phyloP scores from a whole-genome alignment of 441 rosid genomes.

The Biscutella auriculata region DNA sequence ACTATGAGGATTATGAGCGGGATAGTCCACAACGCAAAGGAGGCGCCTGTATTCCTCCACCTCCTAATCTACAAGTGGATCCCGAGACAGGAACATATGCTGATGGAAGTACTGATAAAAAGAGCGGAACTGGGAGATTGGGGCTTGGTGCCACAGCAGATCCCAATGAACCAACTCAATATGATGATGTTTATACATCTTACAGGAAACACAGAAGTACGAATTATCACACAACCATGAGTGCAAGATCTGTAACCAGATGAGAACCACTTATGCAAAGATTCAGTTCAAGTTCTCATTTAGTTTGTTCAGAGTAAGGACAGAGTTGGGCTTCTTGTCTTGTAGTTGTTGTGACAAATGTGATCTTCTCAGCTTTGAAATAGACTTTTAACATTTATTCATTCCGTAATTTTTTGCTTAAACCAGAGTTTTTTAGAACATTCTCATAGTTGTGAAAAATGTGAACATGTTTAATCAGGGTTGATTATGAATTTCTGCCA shows the following conservation, averaged over 20 bases:
- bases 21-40: constrained; percentile 67
- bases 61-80: constrained; percentile 74
- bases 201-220: constrained; percentile 93
- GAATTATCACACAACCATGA: constrained; percentile 79
- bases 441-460: too few relatives aligned
- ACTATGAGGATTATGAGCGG: constrained; percentile 61
- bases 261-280: too few relatives aligned
- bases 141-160: constrained; percentile 89
- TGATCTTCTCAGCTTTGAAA: constrained; percentile 8
- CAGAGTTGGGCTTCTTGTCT: background rate
- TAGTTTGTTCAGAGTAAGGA: constrained; percentile 1
- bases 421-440: too few relatives aligned
- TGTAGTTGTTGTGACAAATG: constrained; percentile 4
- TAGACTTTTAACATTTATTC: too few relatives aligned
- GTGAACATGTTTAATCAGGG: too few relatives aligned
- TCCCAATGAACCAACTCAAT: constrained; percentile 86
- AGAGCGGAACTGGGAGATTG: constrained; percentile 62
- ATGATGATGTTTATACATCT: constrained; percentile 87
- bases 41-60: constrained; percentile 97
- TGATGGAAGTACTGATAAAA: constrained; percentile 70
- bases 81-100: constrained; percentile 81
- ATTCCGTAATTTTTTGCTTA: too few relatives aligned
- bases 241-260: constrained; percentile 67
- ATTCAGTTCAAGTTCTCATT: constrained; percentile 3
- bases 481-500: too few relatives aligned